Evolutionary conservation across 2,329 filamentous ascomycete genomes (phyloP).

Genomic region (Ophiosphaerella korrae): DNA sequence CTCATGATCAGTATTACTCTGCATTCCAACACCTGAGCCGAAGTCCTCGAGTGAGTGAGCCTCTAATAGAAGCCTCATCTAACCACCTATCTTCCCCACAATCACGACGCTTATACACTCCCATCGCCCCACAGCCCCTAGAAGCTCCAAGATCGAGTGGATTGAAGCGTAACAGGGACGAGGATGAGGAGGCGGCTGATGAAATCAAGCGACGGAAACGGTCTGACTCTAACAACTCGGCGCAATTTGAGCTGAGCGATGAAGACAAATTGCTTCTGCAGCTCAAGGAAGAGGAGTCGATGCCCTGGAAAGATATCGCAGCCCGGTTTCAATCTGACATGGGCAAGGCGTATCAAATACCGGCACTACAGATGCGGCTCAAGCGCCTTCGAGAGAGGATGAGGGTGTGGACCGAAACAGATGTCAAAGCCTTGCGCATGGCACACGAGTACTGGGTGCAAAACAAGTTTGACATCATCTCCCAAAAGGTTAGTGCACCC

Average conservation of each 20-base stretch:
- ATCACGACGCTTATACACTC: conserved; percentile 49
- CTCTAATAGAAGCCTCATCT: conserved; percentile 31
- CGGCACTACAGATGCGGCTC: conserved; percentile 61
- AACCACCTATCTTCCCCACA: conserved; percentile 43
- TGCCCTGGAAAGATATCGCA: conserved; percentile 62
- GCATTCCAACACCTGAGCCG: conserved; percentile 22
- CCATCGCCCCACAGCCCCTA: conserved; percentile 52
- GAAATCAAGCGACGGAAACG: conserved; percentile 49
- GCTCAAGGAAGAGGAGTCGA: conserved; percentile 58
- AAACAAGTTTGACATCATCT: conserved; percentile 60
- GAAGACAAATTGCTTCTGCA: conserved; percentile 57
- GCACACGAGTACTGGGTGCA: conserved; percentile 60
- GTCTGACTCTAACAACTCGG: conserved; percentile 42
- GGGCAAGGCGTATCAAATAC: conserved; percentile 56
- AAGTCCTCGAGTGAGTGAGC: conserved; percentile 42
- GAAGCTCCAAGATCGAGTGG: conserved; percentile 35
- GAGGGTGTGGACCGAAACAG: conserved; percentile 58
- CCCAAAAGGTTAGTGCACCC: conserved; percentile 50
- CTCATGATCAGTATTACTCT: conserved; percentile 42
- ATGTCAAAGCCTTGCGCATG: conserved; percentile 55
- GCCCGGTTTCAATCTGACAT: conserved; percentile 55
- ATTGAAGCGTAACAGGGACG: conserved; percentile 47
- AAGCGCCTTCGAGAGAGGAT: conserved; percentile 58
- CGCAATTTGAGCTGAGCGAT: conserved; percentile 52
- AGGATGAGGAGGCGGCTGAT: conserved; percentile 39